Evolutionary conservation across 1,284 basidiomycete species (phyloP).

Genomic region (Trametes pubescens): DNA sequence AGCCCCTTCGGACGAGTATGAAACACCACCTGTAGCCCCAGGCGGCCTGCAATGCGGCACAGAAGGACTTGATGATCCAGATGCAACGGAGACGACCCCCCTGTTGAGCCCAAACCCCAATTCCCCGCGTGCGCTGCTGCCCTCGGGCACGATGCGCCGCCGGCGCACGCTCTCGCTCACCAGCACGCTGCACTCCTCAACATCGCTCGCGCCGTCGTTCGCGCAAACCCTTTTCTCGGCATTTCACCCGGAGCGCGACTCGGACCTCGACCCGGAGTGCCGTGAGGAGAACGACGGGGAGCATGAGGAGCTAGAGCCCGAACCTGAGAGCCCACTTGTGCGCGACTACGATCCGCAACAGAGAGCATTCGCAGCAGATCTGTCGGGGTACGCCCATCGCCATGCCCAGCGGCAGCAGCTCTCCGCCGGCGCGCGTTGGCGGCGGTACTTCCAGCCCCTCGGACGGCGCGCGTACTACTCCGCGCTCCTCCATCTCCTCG

Average conservation of each 20-base stretch:
- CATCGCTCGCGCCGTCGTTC: conserved; percentile 66
- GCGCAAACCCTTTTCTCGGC: conserved; percentile 72
- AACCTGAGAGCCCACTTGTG: conserved; percentile 22
- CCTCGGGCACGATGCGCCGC: conserved; percentile 31
- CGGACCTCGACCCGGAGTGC: conserved; percentile 47
- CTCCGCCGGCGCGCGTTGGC: conserved; percentile 45
- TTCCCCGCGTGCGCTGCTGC: conserved; percentile 32
- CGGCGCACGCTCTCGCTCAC: conserved; percentile 62
- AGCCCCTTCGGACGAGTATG: conserved; percentile 44
- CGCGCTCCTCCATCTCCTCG: conserved; percentile 69
- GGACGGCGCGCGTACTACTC: conserved; percentile 61
- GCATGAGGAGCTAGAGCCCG: conserved; percentile 31
- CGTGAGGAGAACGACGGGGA: conserved; percentile 34
- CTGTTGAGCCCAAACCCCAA: conserved; percentile 44
- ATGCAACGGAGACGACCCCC: conserved; percentile 52
- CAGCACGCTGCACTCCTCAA: conserved; percentile 55
- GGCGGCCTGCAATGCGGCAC: conserved; percentile 18
- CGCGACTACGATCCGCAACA: conserved; percentile 32
- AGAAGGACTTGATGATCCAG: conserved; percentile 33
- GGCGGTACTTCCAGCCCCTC: conserved; percentile 71
- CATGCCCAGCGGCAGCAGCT: conserved; percentile 23
- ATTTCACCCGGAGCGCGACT: conserved; percentile 57
- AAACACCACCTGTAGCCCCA: conserved; percentile 22
- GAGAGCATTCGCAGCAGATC: conserved; percentile 33
- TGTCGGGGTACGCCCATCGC: conserved; percentile 30